phyloP scores from a whole-genome alignment of 106 monocot genomes.

The Acorus calamus region DNA sequence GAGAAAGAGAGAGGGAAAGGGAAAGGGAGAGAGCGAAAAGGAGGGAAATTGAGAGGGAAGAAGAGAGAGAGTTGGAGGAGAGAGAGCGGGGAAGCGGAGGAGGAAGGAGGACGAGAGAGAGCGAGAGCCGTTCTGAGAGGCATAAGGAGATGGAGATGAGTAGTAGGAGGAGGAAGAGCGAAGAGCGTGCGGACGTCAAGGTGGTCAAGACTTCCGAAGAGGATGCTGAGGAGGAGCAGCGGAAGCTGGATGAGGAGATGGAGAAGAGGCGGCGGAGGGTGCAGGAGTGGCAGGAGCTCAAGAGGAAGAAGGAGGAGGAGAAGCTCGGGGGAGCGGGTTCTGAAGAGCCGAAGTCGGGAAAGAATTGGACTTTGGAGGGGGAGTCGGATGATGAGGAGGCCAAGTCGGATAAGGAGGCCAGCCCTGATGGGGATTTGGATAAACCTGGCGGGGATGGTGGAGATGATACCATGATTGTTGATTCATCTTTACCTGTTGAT shows the following conservation, averaged over 20 bases:
- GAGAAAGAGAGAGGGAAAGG: conserved; percentile 16
- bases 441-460: conserved; percentile 2
- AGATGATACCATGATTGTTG: conserved; percentile 26
- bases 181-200: conserved; percentile 21
- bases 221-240: conserved; percentile 77
- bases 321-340: conserved; percentile 17
- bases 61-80: conserved; percentile 15
- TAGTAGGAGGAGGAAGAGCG: conserved; percentile 14
- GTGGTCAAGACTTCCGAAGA: conserved; percentile 37
- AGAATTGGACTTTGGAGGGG: conserved; percentile 92
- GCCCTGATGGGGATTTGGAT: conserved; percentile 10
- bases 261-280: conserved; percentile 76
- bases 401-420: conserved; percentile 45
- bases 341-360: conserved; percentile 35
- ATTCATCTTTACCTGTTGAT: conserved; percentile 1
- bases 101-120: conserved; percentile 33
- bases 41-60: conserved; percentile 15
- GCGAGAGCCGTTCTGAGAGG: conserved; percentile 15
- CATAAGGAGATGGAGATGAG: conserved; percentile 37
- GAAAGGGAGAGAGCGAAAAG: conserved; percentile 21
- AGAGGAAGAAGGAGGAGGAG: conserved; percentile 55
- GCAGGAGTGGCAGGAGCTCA: conserved; percentile 85
- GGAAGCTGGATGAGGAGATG: conserved; percentile 83
- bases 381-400: conserved; percentile 89
- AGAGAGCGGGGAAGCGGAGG: conserved; percentile 34